These are phyloP conservation scores for Lipomyces yamadae DNA, from an alignment of 805 yeast genomes.

Conservation along the genomic window DNA sequence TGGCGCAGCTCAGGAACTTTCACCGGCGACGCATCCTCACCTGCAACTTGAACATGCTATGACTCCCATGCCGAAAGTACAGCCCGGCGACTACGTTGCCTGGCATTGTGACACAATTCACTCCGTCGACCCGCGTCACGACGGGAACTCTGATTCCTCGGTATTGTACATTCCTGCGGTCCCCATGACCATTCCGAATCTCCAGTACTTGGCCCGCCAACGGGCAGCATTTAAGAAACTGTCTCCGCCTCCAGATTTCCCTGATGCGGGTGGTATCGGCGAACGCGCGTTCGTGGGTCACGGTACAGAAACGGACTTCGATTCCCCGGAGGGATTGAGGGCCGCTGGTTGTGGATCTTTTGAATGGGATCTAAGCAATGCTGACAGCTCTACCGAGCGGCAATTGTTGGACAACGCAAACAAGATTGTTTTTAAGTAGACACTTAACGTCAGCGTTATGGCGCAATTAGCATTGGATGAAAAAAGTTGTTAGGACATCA, in stretches of 20 bases:
- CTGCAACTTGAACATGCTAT: conserved; percentile 45
- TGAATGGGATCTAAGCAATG: conserved; percentile 13
- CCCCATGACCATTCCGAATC: conserved; percentile 44
- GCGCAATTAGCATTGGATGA: too few relatives aligned
- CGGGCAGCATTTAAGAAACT: conserved; percentile 33
- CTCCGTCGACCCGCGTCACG: conserved; percentile 49
- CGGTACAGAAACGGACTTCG: conserved; percentile 11
- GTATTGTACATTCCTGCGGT: conserved; percentile 50
- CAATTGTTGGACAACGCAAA: conserved; percentile 9
- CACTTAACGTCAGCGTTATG: not conserved
- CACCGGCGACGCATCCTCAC: conserved; percentile 47
- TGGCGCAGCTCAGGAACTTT: conserved; percentile 48
- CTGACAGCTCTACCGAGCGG: conserved; percentile 1
- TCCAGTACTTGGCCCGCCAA: conserved; percentile 34
- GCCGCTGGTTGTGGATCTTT: conserved; percentile 20
- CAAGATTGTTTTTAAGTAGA: conserved; percentile 8
- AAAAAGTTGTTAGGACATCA: too few relatives aligned
- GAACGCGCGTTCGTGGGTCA: conserved; percentile 16
- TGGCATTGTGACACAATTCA: conserved; percentile 54
- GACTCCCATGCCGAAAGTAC: conserved; percentile 49
- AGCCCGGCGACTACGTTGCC: conserved; percentile 52
- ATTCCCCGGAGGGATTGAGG: conserved; percentile 11
- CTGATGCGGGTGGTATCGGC: conserved; percentile 31
- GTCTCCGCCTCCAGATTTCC: conserved; percentile 42
- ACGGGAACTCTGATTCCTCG: conserved; percentile 44